Conservation (phyloP, 306 rosid species). For the Lathyrus aphaca region DNA sequence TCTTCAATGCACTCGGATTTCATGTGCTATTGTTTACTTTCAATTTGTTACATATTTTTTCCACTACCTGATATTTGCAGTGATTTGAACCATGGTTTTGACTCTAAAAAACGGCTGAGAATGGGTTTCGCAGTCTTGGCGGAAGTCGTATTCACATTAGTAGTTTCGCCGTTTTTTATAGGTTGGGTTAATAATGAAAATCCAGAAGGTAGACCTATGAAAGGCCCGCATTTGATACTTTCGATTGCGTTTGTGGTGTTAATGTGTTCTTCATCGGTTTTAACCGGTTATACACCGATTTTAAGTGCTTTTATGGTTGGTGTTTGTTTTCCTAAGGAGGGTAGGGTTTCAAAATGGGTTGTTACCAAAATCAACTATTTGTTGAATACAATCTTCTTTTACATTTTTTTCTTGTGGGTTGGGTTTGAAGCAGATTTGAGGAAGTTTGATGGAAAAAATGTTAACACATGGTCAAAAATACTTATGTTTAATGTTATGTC, state of each 20-base stretch:
- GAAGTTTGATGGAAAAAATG: conserved; percentile 37
- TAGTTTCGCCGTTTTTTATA: conserved; percentile 70
- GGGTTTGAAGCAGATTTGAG: conserved; percentile 65
- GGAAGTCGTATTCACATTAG: conserved; percentile 54
- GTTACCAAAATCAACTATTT: conserved; percentile 72
- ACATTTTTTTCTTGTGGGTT: conserved; percentile 92
- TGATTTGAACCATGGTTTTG: neutral
- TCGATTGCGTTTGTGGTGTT: conserved; percentile 78
- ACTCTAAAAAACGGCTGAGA: neutral
- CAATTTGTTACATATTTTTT: conserved; percentile 52
- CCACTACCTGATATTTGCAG: conserved; percentile 42
- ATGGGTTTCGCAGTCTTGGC: conserved; percentile 48
- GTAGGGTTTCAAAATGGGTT: conserved; percentile 85
- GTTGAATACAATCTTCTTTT: conserved; percentile 63
- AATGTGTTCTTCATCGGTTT: conserved; percentile 53
- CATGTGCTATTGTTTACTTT: conserved; percentile 57
- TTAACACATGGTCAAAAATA: conserved; percentile 59
- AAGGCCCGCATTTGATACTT: conserved; percentile 83
- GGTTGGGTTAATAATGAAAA: conserved; percentile 88
- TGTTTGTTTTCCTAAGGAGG: conserved; percentile 73
- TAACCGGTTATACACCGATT: conserved; percentile 57
- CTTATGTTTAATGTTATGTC: conserved; percentile 38
- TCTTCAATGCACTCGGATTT: conserved; percentile 87
- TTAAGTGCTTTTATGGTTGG: conserved; percentile 87
- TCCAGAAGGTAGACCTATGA: conserved; percentile 92